Evolutionary conservation across 495 filamentous ascomycete genomes (phyloP), one percentile per base, ranked within the genome.

Genomic region (Letharia lupina): DNA sequence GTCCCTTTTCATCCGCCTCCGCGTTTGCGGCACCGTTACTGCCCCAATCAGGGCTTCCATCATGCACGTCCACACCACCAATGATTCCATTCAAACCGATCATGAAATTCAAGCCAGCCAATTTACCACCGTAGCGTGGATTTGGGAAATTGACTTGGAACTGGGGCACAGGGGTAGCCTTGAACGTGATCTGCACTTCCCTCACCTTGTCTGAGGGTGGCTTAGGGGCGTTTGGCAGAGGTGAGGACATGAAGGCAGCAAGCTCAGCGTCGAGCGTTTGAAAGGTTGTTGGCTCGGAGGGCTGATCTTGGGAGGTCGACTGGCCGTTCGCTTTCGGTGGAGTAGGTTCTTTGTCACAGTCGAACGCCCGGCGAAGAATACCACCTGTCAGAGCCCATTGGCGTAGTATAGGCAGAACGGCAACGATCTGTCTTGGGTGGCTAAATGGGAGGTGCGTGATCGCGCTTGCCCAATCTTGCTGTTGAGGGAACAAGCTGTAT

Each of bases 361-460:
- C 73, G 70, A 91, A 88, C 62, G 81, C 83, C 52, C 83, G 86
- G 20, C 82, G 76, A 7, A 93, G 81, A 16, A 94, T 70, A 16
- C 78, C 84, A 3, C 83, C 82, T 1, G 92, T 72, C 59, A 91
- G 80, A 3, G 84, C 87, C 71, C 90, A 93, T 75, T 95, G 91
- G 11, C 91, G 81, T 10, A 94, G 79, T 31, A 84, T 78, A 20
- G 88, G 91, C 35, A 97, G 79, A 62, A 96, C 85, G 48, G 83
- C 83, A 37, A 93, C 77, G 18, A 98, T 77, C 71, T 97, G 91
- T 61, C 87, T 84, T 3, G 94, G 94, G 72, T 98, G 94, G 2
- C 86, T 84, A 70, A 98, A 96, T 2, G 90, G 87, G 12, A 97
- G 76, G 31, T 89, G 83, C 47, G 82, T 82, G 35, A 98, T 73